Evolutionary conservation across 768 basidiomycete genomes (phyloP).

Genomic region (Lentinus brumalis): DNA sequence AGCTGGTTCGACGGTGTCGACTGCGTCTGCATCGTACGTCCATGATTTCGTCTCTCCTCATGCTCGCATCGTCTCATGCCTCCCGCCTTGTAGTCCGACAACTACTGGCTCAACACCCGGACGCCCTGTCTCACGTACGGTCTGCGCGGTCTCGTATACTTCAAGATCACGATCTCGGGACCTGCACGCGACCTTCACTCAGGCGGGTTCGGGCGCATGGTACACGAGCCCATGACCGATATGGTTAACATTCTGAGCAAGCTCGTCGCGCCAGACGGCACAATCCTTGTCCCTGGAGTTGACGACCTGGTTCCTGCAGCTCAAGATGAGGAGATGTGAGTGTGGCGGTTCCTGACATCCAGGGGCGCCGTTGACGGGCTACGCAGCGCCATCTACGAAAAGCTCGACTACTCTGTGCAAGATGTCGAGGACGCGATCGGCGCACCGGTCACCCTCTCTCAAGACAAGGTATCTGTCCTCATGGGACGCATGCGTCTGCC

Average conservation of each 20-base stretch:
- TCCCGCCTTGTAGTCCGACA: slow-evolving; percentile 64
- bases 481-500: slow-evolving; percentile 96
- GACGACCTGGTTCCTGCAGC: slow-evolving; percentile 80
- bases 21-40: slow-evolving; percentile 86
- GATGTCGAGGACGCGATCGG: slow-evolving; percentile 82
- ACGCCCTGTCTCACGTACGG: slow-evolving; percentile 86
- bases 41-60: not conserved
- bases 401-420: slow-evolving; percentile 67
- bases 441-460: slow-evolving; percentile 67
- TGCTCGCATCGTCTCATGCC: not conserved
- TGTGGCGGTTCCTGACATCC: slow-evolving; percentile 3
- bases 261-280: slow-evolving; percentile 75
- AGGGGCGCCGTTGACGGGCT: not conserved
- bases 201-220: slow-evolving; percentile 79
- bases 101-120: slow-evolving; percentile 89
- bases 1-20: slow-evolving; percentile 88
- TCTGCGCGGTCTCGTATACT: slow-evolving; percentile 86
- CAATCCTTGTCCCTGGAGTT: slow-evolving; percentile 87
- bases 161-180: slow-evolving; percentile 78
- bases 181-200: slow-evolving; percentile 90
- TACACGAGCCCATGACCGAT: slow-evolving; percentile 95
- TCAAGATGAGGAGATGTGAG: slow-evolving; percentile 70
- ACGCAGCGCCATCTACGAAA: slow-evolving; percentile 65
- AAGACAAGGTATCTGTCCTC: slow-evolving; percentile 75
- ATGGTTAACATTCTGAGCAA: slow-evolving; percentile 81